Conservation (phyloP, 305 asterid species). For the Solanum hybrid region DNA sequence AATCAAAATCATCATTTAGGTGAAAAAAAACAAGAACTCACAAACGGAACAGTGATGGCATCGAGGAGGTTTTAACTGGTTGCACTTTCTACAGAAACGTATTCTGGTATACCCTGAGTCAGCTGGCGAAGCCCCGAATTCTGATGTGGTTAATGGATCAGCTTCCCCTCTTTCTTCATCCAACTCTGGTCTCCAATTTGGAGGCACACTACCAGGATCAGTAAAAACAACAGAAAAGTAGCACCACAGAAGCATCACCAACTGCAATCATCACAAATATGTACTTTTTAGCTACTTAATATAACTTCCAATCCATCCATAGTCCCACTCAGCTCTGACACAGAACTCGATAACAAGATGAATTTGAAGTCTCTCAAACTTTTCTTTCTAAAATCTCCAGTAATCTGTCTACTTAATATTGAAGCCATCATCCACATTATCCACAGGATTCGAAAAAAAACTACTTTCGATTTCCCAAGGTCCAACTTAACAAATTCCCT, state of each 20-base stretch:
- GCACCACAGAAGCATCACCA: conserved; percentile 93
- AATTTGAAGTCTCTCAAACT: background rate
- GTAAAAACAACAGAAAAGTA: conserved; percentile 93
- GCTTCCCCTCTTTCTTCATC: conserved; percentile 86
- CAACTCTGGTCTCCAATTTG: conserved; percentile 71
- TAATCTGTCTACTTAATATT: background rate
- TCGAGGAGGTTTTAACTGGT: conserved; percentile 94
- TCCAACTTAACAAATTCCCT: background rate
- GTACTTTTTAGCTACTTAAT: background rate
- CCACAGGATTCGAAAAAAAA: background rate
- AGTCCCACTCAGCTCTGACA: background rate
- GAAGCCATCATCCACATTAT: background rate
- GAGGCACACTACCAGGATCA: conserved; percentile 91
- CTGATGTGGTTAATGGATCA: conserved; percentile 65
- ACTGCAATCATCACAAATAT: conserved; percentile 38
- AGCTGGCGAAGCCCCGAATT: conserved; percentile 30
- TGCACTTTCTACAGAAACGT: conserved; percentile 89
- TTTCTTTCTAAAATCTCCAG: background rate
- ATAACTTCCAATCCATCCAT: background rate
- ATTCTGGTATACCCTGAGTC: conserved; percentile 47
- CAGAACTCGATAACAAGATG: background rate
- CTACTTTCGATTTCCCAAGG: background rate
- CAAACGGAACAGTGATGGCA: conserved; percentile 99
- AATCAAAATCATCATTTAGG: conserved; percentile 4
- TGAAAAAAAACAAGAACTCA: conserved; percentile 37